Percentiles rank a stretch among this genome's conserved stretches.
These are phyloP conservation scores for Scutellaria minor DNA, from an alignment of 257 asterid genomes.

Conservation along the genomic window DNA sequence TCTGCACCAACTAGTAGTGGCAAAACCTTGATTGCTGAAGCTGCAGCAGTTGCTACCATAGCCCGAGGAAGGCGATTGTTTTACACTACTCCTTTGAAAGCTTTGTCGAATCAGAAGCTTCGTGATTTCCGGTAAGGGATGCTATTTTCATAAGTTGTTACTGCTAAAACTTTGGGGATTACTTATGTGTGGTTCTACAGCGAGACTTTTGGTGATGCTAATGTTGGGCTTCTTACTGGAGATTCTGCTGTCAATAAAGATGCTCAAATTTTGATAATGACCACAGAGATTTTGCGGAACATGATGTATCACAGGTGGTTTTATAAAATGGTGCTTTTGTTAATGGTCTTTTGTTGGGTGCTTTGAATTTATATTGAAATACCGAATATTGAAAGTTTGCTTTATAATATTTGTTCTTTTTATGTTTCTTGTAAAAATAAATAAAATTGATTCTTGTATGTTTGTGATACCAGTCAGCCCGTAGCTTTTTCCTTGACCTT, in stretches of 20 bases:
- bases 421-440: too few relatives aligned
- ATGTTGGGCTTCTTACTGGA: conserved; percentile 97
- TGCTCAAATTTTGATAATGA: conserved; percentile 94
- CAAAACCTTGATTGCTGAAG: conserved; percentile 98
- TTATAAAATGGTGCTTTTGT: conserved; percentile 23
- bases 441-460: conserved; percentile 14
- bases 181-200: conserved; percentile 50
- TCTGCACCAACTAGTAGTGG: conserved; percentile 99
- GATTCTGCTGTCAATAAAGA: conserved; percentile 97
- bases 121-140: conserved; percentile 85
- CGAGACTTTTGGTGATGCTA: conserved; percentile 87
- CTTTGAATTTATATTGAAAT: conserved; percentile 5
- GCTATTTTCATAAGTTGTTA: conserved; percentile 20
- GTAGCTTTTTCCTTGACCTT: conserved; percentile 24
- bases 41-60: conserved; percentile 94
- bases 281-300: conserved; percentile 96
- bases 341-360: conserved; percentile 26
- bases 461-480: conserved; percentile 22
- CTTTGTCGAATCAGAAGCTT: conserved; percentile 95
- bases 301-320: conserved; percentile 88
- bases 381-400: conserved; percentile 20
- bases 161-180: conserved; percentile 15
- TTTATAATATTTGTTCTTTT: background rate
- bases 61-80: conserved; percentile 88
- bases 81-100: conserved; percentile 96